Conservation (phyloP, 139 green algal species). For the Eudorina sp. region DNA sequence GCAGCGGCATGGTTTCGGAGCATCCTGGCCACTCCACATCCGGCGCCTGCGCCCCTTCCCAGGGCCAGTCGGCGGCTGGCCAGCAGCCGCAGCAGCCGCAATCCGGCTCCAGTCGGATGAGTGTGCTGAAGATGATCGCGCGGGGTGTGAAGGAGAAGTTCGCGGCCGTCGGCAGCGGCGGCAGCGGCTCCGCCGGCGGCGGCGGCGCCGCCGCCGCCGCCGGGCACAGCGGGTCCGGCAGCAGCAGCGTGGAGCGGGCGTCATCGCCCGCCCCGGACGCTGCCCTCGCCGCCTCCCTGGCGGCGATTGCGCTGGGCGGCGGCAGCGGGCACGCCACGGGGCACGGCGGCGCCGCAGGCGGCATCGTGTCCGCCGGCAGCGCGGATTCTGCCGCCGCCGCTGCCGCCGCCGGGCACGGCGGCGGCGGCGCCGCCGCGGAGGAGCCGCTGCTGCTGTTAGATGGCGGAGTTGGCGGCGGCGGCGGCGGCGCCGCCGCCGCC, state of each 20-base stretch:
- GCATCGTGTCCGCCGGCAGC: no score
- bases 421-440: background rate
- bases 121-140: slow-evolving; percentile 33
- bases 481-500: background rate
- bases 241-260: slow-evolving; percentile 32
- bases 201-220: background rate
- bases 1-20: no score
- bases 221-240: background rate
- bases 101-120: slow-evolving; percentile 12
- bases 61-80: no score
- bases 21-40: background rate
- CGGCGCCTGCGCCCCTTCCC: background rate
- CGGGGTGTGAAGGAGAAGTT: slow-evolving; percentile 45
- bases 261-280: slow-evolving; percentile 17
- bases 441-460: slow-evolving; percentile 15
- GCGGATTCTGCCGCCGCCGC: background rate
- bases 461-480: background rate
- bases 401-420: background rate
- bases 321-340: background rate
- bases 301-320: background rate
- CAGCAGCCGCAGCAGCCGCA: background rate
- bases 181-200: background rate
- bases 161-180: slow-evolving; percentile 5
- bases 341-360: background rate
- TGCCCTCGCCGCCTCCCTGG: background rate